phyloP scores from a whole-genome alignment of 768 basidiomycete species.

The Obba rivulosa region DNA sequence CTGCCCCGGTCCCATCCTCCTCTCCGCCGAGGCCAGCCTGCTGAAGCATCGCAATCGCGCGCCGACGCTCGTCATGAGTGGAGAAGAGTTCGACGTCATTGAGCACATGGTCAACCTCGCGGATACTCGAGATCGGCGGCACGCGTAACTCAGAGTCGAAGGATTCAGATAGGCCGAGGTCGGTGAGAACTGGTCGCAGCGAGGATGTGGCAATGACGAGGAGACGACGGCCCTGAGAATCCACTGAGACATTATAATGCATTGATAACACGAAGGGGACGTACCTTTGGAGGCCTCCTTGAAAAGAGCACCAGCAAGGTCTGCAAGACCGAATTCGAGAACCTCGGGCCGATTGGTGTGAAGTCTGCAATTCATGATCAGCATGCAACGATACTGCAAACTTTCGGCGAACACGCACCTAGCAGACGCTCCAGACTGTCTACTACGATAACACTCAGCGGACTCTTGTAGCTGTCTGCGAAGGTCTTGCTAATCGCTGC shows the following conservation, averaged over 20 bases:
- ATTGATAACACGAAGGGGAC: constrained; percentile 6
- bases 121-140: constrained; percentile 71
- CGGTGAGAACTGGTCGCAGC: constrained; percentile 74
- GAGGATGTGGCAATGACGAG: constrained; percentile 92
- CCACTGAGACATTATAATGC: constrained; percentile 1
- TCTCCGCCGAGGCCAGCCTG: constrained; percentile 68
- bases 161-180: constrained; percentile 82
- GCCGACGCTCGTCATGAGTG: constrained; percentile 44
- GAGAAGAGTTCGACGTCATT: constrained; percentile 75
- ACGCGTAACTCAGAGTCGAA: constrained; percentile 88
- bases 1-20: constrained; percentile 37
- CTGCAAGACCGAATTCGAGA: constrained; percentile 92
- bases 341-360: constrained; percentile 95
- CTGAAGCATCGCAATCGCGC: constrained; percentile 59
- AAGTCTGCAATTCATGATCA: constrained; percentile 58
- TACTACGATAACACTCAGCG: constrained; percentile 91
- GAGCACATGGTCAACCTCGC: constrained; percentile 70
- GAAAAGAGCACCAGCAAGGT: constrained; percentile 83
- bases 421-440: constrained; percentile 92
- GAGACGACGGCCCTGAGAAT: constrained; percentile 75
- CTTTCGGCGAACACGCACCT: constrained; percentile 43
- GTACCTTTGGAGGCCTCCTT: constrained; percentile 88
- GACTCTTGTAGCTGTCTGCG: constrained; percentile 94
- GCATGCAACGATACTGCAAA: background rate
- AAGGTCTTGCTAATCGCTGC: constrained; percentile 89